Evolutionary conservation across 192 early-diverging fungal genomes (phyloP), one percentile per base, ranked within the genome.

Genomic region (Chytriomyces hyalinus): DNA sequence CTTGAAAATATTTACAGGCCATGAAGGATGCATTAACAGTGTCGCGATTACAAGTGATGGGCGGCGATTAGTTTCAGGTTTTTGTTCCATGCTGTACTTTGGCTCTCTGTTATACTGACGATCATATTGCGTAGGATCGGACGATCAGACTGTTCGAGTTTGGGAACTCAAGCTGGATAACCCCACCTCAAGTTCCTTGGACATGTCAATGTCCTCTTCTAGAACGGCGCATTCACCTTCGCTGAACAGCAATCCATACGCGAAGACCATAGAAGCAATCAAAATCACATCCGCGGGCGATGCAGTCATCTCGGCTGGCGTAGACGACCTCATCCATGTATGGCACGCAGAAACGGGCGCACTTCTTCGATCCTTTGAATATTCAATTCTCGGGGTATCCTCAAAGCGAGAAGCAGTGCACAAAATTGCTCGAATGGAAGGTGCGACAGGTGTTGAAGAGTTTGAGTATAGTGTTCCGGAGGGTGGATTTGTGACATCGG

Each of bases 11-110:
- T 20, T 47, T 24, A 59, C 28, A 45, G 78, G 78, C 6, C 65
- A 79, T 53, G 61, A 67, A 22, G 65, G 60, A n/a, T 26, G 70
- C 47, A 73, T 79, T 11, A 49, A 76, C 10, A 43, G 57, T 65
- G 66, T 69, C 36, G 76, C 57, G 17, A 78, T 79, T 22, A 65
- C 17, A 6, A 9, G 49, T 7, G 72, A 79, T 79, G 78, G 78
- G 28, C 49, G 22, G 43, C 15, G 57, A 44, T 46, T 66, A 44
- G 72, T 79, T 45, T 73, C 72, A 17, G 72, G 72, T 73, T 6
- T 26, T n/a, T 5, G 53, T 3, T 13, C 6, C 53, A 24, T 10
- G n/a, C 3, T 67, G 8, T 67, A 6, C 24, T 28, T 20, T 48
- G 66, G 4, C 13, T 8, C 11, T 13, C 44, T 26, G 6, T 48